These are phyloP conservation scores for Lobulomyces angularis DNA, from an alignment of 192 early-diverging fungal genomes.

Conservation along the genomic window DNA sequence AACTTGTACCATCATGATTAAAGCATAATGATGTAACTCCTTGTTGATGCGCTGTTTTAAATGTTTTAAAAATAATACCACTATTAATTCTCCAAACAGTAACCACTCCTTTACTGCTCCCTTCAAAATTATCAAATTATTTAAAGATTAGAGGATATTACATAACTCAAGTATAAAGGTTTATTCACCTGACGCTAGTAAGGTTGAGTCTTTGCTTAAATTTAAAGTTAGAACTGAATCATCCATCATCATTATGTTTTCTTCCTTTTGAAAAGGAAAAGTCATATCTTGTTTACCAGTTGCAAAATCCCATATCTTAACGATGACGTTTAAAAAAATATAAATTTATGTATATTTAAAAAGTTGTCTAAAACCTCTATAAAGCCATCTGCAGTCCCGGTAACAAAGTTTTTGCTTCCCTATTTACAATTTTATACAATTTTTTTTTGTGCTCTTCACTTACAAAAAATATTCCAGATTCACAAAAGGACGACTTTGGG, in stretches of 20 bases:
- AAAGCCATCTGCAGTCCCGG: conserved; percentile 86
- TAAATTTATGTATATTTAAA: conserved; percentile 1
- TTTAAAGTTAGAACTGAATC: conserved; percentile 60
- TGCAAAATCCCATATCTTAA: not conserved
- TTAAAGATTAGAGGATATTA: conserved; percentile 11
- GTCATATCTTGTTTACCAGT: conserved; percentile 5
- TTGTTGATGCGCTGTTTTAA: conserved; percentile 72
- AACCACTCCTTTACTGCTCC: not conserved
- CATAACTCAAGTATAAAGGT: too few relatives aligned
- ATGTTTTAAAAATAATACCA: conserved; percentile 57
- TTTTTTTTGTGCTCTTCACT: too few relatives aligned
- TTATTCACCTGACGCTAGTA: conserved; percentile 69
- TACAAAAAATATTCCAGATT: too few relatives aligned
- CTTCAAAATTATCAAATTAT: conserved; percentile 1
- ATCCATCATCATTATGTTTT: conserved; percentile 87
- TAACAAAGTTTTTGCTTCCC: too few relatives aligned
- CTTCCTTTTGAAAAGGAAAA: conserved; percentile 31
- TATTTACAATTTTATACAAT: too few relatives aligned
- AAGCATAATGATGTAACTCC: conserved; percentile 73
- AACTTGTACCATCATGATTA: conserved; percentile 60
- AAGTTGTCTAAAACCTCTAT: conserved; percentile 72
- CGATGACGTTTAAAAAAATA: too few relatives aligned
- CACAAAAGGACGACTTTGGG: too few relatives aligned
- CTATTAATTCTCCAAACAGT: conserved; percentile 71
- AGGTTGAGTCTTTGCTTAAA: conserved; percentile 67